Conservation (phyloP, 2,329 filamentous ascomycete genomes). For the Sarocladium oryzae region DNA sequence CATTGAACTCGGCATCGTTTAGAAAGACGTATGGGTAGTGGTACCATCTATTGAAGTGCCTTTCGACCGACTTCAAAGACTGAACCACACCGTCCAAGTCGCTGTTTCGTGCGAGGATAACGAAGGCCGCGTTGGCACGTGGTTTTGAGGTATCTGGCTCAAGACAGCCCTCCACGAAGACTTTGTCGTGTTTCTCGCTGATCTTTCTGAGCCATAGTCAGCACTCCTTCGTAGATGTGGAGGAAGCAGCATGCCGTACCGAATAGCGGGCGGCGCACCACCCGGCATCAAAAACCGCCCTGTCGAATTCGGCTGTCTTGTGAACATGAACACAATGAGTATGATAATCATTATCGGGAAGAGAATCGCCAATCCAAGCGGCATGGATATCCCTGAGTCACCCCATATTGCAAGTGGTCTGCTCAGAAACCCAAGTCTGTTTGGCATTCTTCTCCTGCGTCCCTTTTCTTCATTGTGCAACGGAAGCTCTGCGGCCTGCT, state of each 20-base stretch:
- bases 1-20: constrained; percentile 95
- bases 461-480: constrained; percentile 40
- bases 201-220: constrained; percentile 63
- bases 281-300: constrained; percentile 81
- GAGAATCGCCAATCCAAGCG: constrained; percentile 83
- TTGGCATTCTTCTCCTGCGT: constrained; percentile 32
- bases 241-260: constrained; percentile 47
- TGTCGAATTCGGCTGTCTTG: constrained; percentile 77
- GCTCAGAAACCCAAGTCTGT: constrained; percentile 71
- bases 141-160: constrained; percentile 72
- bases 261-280: constrained; percentile 80
- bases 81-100: constrained; percentile 94
- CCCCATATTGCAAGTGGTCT: constrained; percentile 82
- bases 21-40: constrained; percentile 98
- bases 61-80: constrained; percentile 94
- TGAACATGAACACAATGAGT: constrained; percentile 82
- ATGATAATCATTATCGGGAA: constrained; percentile 90
- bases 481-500: constrained; percentile 34
- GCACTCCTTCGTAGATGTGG: background rate
- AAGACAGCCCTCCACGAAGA: constrained; percentile 86
- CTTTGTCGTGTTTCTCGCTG: constrained; percentile 93
- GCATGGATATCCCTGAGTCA: constrained; percentile 88
- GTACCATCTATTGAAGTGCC: constrained; percentile 98
- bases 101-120: constrained; percentile 92
- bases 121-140: constrained; percentile 89